Percentiles rank a stretch among this genome's conserved stretches.
Conservation (phyloP, 306 rosid species). For the Gastrolobium villosum region DNA sequence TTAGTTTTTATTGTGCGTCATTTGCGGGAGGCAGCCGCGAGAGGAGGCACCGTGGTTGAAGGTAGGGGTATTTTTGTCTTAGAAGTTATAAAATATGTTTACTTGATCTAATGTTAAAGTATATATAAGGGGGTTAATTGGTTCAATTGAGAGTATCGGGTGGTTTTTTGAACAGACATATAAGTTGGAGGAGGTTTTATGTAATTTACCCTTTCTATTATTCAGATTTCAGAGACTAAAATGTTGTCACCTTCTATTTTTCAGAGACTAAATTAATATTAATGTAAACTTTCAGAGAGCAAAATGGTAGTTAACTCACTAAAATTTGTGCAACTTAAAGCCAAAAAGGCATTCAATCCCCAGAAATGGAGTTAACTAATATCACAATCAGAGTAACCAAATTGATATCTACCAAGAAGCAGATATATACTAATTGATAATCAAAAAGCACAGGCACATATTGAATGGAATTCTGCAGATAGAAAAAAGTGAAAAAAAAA, state of each 20-base stretch:
- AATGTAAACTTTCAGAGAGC: background rate
- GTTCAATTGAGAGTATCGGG: too few relatives aligned
- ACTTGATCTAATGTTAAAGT: too few relatives aligned
- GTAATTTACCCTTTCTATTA: background rate
- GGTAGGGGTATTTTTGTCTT: too few relatives aligned
- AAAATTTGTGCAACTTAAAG: constrained; percentile 4
- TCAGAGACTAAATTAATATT: background rate
- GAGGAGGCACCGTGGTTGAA: too few relatives aligned
- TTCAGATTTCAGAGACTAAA: background rate
- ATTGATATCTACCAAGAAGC: background rate
- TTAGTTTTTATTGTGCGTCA: too few relatives aligned
- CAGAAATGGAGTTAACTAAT: constrained; percentile 1
- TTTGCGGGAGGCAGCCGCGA: too few relatives aligned
- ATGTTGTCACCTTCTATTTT: background rate
- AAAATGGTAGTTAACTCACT: background rate
- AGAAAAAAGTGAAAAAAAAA: background rate
- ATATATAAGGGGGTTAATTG: too few relatives aligned
- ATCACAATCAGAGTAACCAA: background rate
- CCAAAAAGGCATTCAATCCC: constrained; percentile 4
- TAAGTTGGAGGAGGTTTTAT: too few relatives aligned
- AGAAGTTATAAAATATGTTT: too few relatives aligned
- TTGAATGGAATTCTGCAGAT: background rate
- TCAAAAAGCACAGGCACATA: constrained; percentile 4
- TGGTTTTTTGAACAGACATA: too few relatives aligned
- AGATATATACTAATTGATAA: constrained; percentile 2